Evolutionary conservation across 2,329 filamentous ascomycete genomes (phyloP).

Genomic region (Pseudogymnoascus sp.): DNA sequence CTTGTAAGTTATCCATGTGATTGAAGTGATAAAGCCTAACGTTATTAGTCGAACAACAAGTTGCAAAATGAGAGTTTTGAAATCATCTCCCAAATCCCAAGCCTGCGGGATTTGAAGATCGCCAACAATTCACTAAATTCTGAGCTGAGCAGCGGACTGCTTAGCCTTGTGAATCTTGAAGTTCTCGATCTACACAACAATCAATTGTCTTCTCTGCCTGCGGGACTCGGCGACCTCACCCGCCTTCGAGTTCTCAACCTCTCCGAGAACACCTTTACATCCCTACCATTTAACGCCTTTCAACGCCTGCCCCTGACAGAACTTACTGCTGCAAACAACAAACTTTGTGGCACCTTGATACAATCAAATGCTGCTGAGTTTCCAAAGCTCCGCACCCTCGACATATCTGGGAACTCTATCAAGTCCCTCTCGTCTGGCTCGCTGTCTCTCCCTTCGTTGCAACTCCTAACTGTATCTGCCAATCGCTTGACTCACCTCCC

Average conservation of each 20-base stretch:
- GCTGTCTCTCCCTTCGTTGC: conserved; percentile 55
- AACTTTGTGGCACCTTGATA: conserved; percentile 65
- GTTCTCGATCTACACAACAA: conserved; percentile 77
- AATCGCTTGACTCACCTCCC: conserved; percentile 72
- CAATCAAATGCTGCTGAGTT: conserved; percentile 50
- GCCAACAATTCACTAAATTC: conserved; percentile 70
- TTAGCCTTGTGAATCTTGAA: conserved; percentile 61
- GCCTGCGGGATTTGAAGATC: conserved; percentile 72
- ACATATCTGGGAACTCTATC: conserved; percentile 71
- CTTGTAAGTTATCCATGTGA: conserved; percentile 45
- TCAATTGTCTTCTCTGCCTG: conserved; percentile 62
- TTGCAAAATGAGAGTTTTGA: conserved; percentile 65
- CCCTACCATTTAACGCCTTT: conserved; percentile 62
- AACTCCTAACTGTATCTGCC: conserved; percentile 66
- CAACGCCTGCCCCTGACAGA: conserved; percentile 63
- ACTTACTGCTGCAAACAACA: conserved; percentile 69
- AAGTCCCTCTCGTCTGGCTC: conserved; percentile 26
- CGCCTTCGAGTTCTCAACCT: conserved; percentile 71
- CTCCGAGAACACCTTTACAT: conserved; percentile 66
- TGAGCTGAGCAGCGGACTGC: conserved; percentile 54
- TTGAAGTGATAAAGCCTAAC: background rate
- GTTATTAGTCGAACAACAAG: conserved; percentile 66
- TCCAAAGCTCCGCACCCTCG: conserved; percentile 62
- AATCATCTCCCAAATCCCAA: conserved; percentile 62
- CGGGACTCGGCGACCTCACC: conserved; percentile 56